These are phyloP conservation scores for Beta macrorhiza DNA, from an alignment of 179 eudicot species.

Conservation along the genomic window DNA sequence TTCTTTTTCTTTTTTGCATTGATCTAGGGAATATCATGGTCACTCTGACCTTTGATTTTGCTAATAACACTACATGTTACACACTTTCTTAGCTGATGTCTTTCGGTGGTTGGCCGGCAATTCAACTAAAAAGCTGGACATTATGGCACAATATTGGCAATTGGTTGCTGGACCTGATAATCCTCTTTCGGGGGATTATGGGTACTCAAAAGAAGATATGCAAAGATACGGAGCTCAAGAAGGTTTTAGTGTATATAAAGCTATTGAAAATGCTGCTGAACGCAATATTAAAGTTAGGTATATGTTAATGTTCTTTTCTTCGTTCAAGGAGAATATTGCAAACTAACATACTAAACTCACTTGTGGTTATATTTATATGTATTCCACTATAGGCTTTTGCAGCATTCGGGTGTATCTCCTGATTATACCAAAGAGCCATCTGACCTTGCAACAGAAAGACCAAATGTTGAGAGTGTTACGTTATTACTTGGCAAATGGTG, in stretches of 20 bases:
- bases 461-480: constrained; percentile 73
- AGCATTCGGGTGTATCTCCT: constrained; percentile 92
- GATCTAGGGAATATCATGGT: neutral
- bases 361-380: constrained; percentile 9
- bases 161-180: constrained; percentile 61
- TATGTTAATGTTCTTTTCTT: neutral
- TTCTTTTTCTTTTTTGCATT: neutral
- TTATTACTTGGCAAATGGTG: constrained; percentile 69
- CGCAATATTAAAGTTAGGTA: constrained; percentile 68
- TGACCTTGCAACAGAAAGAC: constrained; percentile 60
- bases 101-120: constrained; percentile 89
- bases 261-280: constrained; percentile 73
- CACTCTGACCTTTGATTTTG: neutral
- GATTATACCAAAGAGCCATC: constrained; percentile 74
- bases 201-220: constrained; percentile 73
- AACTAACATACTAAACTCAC: no score
- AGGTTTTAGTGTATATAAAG: constrained; percentile 59
- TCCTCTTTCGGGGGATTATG: constrained; percentile 86
- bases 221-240: constrained; percentile 64
- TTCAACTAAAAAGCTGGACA: constrained; percentile 61
- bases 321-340: constrained; percentile 1
- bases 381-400: constrained; percentile 57
- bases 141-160: constrained; percentile 90
- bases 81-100: constrained; percentile 64
- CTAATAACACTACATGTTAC: neutral